Base-by-base conservation (phyloP, 352 stramenopile species). In the Phytophthora tentaculata region DNA sequence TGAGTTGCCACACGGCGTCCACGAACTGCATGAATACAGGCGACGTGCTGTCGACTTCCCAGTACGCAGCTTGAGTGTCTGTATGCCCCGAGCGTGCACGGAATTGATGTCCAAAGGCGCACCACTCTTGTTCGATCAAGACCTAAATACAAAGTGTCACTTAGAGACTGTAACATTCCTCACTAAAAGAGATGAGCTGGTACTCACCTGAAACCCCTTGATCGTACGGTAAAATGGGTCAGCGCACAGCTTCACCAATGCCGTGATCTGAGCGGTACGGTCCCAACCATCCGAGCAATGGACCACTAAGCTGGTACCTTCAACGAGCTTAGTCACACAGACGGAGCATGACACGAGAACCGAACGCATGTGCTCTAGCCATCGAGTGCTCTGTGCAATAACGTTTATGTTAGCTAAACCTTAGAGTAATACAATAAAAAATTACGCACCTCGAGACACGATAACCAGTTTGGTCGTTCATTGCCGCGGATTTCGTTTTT, bases 231-330 rank as follows among this genome's bases (percentile, higher is more conserved):
- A 99, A 77, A 98, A 98, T 4, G 97, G 96, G 81, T 99, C 98
- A 29, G 99, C 79, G 24, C 99, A 91, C 0, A 99, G 66, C 77
- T 99, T 97, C 3, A 97, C 94, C 23, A 99, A 70, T 5, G 90
- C 90, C 8, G 86, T 88, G 22, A 99, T 97, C 81, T 99, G 97
- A 0, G 95, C 94, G 4, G 98, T 99, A 19, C 98, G 86, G 81
- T 99, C 98, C 98, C 98, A 99, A 13, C 98, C 97, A 70, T 99
- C 97, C 23, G 91, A 98, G 74, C 98, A 99, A 72, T 99, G 98
- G n/a, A 99, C 85, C 44, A 99, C 72, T 13, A 99, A 87, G 37
- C 97, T 97, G 5, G 95, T 91, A 16, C 87, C 84, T 73, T 99
- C 84, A 2, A 92, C 75, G 2, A 96, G 66, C 59, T 95, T 92